Evolutionary conservation across 495 filamentous ascomycete genomes (phyloP).

Genomic region (Penicillium roqueforti): DNA sequence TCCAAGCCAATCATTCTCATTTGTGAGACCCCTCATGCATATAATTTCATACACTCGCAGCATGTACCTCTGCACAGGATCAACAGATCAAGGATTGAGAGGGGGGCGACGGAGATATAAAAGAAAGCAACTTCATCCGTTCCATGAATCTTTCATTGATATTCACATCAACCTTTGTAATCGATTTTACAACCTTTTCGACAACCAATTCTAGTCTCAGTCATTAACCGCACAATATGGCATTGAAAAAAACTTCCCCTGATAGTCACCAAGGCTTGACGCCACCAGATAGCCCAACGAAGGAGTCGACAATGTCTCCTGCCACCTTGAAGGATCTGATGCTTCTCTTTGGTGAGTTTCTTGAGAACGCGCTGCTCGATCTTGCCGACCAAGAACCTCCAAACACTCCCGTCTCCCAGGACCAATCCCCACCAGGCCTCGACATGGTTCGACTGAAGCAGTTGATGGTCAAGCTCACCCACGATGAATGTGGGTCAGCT

Average conservation of each 20-base stretch:
- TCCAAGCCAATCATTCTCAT: too few species aligned
- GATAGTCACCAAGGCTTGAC: slow-evolving; percentile 6
- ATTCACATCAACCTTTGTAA: too few species aligned
- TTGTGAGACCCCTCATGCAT: too few species aligned
- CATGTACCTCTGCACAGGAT: too few species aligned
- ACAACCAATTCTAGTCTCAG: too few species aligned
- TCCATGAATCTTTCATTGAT: too few species aligned
- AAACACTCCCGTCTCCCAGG: slow-evolving; percentile 15
- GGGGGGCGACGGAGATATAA: too few species aligned
- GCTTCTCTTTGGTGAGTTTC: slow-evolving; percentile 5
- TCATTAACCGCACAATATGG: neutral
- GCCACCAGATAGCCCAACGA: slow-evolving; percentile 9
- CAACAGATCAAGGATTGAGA: too few species aligned
- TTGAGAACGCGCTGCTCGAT: slow-evolving; percentile 10
- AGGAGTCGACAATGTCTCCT: neutral
- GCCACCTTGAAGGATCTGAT: slow-evolving; percentile 2
- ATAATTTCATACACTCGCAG: too few species aligned
- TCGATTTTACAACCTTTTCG: too few species aligned
- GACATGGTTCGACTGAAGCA: slow-evolving; percentile 15
- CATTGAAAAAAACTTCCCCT: neutral
- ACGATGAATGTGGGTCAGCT: slow-evolving; percentile 4
- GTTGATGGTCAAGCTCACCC: slow-evolving; percentile 10
- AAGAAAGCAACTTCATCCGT: too few species aligned
- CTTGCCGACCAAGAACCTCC: slow-evolving; percentile 14
- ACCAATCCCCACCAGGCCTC: slow-evolving; percentile 7